Conservation (phyloP, 805 yeast genomes). For the Candida insectalens region DNA sequence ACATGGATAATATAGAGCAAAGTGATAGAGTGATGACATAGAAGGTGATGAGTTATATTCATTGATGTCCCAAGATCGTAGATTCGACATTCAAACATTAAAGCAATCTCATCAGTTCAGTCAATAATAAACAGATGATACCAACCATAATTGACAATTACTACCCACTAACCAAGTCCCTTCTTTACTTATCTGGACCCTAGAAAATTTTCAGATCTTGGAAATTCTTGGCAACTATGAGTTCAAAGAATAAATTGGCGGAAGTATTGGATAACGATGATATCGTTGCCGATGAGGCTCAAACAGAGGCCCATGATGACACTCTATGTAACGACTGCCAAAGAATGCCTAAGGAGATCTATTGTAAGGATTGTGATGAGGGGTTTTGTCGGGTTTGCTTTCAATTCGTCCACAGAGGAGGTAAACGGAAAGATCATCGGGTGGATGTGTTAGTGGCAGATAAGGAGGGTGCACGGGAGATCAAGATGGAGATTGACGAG, state of each 20-base stretch:
- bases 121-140: too few species aligned
- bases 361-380: conserved; percentile 56
- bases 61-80: too few species aligned
- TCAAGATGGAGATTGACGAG: conserved; percentile 7
- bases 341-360: conserved; percentile 61
- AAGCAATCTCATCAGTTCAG: too few species aligned
- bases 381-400: conserved; percentile 63
- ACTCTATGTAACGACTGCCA: conserved; percentile 58
- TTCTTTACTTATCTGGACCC: too few species aligned
- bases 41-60: too few species aligned
- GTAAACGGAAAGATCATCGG: conserved; percentile 42
- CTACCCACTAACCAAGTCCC: too few species aligned
- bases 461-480: conserved; percentile 7
- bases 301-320: conserved; percentile 17
- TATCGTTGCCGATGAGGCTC: conserved; percentile 1
- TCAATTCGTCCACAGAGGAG: conserved; percentile 59
- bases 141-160: too few species aligned
- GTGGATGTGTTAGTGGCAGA: conserved; percentile 16
- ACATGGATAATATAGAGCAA: too few species aligned
- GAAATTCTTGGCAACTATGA: too few species aligned
- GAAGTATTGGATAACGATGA: conserved; percentile 15
- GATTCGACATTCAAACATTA: too few species aligned
- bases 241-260: conserved; percentile 18
- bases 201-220: too few species aligned
- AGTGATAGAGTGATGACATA: too few species aligned